phyloP scores from a whole-genome alignment of 2,329 filamentous ascomycete genomes.

The Nothophaeocryptopus gaeumannii region DNA sequence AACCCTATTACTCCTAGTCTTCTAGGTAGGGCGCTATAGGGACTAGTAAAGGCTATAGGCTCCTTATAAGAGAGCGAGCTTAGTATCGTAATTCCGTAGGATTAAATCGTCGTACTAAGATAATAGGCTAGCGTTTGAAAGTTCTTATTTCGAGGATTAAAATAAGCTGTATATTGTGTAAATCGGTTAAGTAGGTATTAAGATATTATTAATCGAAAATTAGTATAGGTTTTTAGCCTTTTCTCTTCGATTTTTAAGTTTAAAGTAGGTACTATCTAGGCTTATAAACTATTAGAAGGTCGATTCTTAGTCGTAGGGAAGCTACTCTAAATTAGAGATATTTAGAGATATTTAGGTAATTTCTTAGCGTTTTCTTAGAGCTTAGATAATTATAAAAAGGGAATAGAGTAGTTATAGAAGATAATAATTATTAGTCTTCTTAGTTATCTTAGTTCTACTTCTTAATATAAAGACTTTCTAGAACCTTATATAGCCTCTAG shows the following conservation, averaged over 20 bases:
- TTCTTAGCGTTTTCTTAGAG: constrained; percentile 1
- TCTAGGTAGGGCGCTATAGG: constrained; percentile 1
- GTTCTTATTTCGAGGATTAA: no score
- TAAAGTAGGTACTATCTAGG: no score
- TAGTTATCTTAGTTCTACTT: neutral
- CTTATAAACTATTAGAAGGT: neutral
- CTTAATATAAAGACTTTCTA: constrained; percentile 1
- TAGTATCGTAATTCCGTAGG: no score
- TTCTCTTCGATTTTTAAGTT: no score
- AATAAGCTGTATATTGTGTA: no score
- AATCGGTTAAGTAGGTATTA: no score
- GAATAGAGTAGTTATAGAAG: constrained; percentile 7
- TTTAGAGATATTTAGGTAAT: neutral
- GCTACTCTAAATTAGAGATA: no score
- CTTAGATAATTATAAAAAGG: neutral
- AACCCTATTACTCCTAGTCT: constrained; percentile 4
- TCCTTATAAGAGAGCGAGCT: neutral
- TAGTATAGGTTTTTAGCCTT: no score
- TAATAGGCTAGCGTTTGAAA: no score
- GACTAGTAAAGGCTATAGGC: constrained; percentile 5
- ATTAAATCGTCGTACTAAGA: no score
- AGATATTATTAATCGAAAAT: no score
- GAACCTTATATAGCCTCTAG: neutral
- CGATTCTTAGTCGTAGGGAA: constrained; percentile 3
- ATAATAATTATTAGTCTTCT: no score